Evolutionary conservation across 2,329 filamentous ascomycete species (phyloP), one percentile per base, ranked within the genome.

Genomic region (Stachybotrys chartarum): DNA sequence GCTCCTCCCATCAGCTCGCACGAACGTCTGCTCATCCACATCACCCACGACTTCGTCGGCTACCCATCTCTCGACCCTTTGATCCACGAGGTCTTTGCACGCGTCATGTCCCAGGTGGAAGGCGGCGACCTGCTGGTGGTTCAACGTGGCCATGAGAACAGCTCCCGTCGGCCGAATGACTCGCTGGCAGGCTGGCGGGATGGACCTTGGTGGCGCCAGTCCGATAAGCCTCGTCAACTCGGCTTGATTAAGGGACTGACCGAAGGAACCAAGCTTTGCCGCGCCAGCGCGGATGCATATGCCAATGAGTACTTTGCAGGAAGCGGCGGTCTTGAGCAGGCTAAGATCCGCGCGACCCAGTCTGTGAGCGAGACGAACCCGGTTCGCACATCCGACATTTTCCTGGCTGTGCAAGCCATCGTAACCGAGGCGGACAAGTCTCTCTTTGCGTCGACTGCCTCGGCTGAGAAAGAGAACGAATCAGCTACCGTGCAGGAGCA

Each of bases 21-120:
- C 74, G 94, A 99, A 75, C 90, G 93, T 52, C 87, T 99, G 7
- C 88, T 95, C 65, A 97, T 99, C 65, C 94, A 99, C 76, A 95
- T 94, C 60, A 96, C 93, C 8, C 94, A 99, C 76, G 94, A 97
- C 71, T 83, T 99, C 48, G 86, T 91, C 62, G 91, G 91, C 63
- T 99, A 99, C 70, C 94, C 94, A 3, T 93, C 91, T 17, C 84
- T 99, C 63, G 93, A 97, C 69, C 91, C 93, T 17, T 82, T 97
- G 54, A 90, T 97, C 64, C 91, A 97, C 73, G 82, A 83, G 56
- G 91, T 94, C 60, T 99, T 99, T 76, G 88, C 88, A 55, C 87
- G 91, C 54, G 92, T 99, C 66, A 99, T 99, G 94, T 84, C 91
- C n/a, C 94, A 99, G 75, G 94, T 99, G 50, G 94, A 99, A 74